phyloP scores from a whole-genome alignment of 2,329 filamentous ascomycete species.

The Sphaerulina musiva region DNA sequence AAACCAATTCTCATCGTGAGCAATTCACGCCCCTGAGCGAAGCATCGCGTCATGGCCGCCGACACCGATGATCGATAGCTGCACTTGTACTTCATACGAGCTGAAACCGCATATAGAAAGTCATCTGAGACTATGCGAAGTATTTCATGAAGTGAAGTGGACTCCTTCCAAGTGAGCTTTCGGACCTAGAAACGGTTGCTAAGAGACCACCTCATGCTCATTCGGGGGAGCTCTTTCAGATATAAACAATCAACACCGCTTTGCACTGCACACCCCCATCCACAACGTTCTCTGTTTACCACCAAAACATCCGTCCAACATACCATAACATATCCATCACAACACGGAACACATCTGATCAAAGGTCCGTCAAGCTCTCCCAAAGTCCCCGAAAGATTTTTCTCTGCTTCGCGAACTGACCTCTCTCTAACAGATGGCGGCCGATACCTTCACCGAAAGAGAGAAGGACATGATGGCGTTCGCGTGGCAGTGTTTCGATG shows the following conservation, averaged over 20 bases:
- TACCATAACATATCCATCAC: neutral
- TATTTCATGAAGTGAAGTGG: neutral
- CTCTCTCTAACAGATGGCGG: slow-evolving; percentile 5
- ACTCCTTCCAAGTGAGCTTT: neutral
- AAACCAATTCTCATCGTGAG: too few relatives aligned
- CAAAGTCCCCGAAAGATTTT: neutral
- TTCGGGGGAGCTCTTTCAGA: neutral
- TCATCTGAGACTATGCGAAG: neutral
- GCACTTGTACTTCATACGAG: too few relatives aligned
- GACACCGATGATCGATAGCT: too few relatives aligned
- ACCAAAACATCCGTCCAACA: neutral
- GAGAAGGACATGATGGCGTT: slow-evolving; percentile 24
- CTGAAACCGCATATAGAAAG: neutral
- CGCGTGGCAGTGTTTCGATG: slow-evolving; percentile 28
- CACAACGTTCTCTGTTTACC: neutral
- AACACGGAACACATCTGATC: neutral
- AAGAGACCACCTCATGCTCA: neutral
- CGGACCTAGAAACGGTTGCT: neutral
- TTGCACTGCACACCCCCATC: neutral
- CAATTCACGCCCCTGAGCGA: too few relatives aligned
- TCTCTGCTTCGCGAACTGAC: neutral
- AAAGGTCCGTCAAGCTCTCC: neutral
- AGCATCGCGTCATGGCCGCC: too few relatives aligned
- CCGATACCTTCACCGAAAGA: slow-evolving; percentile 22
- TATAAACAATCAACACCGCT: neutral